Evolutionary conservation across 345 rosid species (phyloP).

Genomic region (Orychophragmus violaceus): DNA sequence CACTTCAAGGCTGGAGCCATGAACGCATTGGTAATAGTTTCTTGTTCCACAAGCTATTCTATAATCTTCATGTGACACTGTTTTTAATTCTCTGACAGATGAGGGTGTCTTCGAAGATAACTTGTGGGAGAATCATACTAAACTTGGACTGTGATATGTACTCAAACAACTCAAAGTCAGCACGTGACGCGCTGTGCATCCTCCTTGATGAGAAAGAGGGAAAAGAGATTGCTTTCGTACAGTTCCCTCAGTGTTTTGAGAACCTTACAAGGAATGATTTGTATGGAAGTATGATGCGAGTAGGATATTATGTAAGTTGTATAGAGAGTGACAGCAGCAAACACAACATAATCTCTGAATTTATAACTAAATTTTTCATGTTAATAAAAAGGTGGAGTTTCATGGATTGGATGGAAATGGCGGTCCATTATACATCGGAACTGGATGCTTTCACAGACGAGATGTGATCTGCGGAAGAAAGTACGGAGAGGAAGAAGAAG

Average conservation of each 20-base stretch:
- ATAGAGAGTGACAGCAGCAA: background rate
- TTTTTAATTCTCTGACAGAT: conserved; percentile 34
- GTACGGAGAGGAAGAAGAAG: conserved; percentile 21
- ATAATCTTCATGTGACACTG: background rate
- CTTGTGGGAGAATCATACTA: conserved; percentile 50
- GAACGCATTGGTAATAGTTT: conserved; percentile 54
- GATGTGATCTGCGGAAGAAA: conserved; percentile 50
- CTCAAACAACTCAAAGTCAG: conserved; percentile 49
- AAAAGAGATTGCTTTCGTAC: conserved; percentile 60
- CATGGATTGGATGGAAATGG: conserved; percentile 63
- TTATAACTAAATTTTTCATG: background rate
- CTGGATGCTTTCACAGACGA: conserved; percentile 82
- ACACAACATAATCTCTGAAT: background rate
- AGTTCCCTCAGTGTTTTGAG: conserved; percentile 50
- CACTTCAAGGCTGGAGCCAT: conserved; percentile 88
- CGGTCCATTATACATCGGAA: conserved; percentile 61
- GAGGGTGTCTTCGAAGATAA: conserved; percentile 59
- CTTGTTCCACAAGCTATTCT: background rate
- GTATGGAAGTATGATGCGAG: conserved; percentile 29
- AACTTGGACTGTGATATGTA: conserved; percentile 86
- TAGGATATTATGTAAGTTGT: conserved; percentile 1
- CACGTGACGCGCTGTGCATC: conserved; percentile 72
- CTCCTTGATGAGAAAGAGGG: conserved; percentile 68
- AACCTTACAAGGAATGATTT: conserved; percentile 56
- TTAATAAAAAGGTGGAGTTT: conserved; percentile 48